A percentile compares a stretch with the other conserved stretches of the same genome.
Conservation (phyloP, 169 alveolate species). For the Eimeria sp. region DNA sequence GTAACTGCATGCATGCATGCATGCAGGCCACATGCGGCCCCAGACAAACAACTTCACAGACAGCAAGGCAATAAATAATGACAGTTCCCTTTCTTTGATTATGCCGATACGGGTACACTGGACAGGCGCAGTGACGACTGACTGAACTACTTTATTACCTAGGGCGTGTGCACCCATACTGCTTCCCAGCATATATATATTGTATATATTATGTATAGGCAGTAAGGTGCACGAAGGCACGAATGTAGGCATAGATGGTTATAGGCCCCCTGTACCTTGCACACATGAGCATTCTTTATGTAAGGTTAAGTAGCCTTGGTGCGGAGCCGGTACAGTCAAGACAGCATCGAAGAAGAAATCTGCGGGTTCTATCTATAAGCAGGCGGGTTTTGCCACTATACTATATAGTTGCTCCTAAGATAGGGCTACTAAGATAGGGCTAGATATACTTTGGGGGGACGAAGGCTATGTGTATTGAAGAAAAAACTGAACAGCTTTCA, state of each 20-base stretch:
- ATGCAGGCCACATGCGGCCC: too few relatives aligned
- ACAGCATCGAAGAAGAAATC: background rate
- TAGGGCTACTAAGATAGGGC: too few relatives aligned
- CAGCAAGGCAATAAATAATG: background rate
- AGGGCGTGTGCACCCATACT: background rate
- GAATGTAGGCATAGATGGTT: background rate
- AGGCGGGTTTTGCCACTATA: background rate
- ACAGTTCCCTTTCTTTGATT: too few relatives aligned
- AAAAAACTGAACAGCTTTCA: background rate
- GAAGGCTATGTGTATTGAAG: background rate
- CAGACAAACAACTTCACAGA: background rate
- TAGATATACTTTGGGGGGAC: background rate
- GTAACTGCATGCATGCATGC: background rate
- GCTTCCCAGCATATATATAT: background rate
- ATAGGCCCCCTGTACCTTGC: background rate
- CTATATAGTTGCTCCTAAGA: background rate
- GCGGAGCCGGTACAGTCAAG: background rate
- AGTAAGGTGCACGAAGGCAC: background rate
- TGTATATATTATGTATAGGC: too few relatives aligned
- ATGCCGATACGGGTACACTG: conserved; percentile 3
- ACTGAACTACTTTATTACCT: conserved; percentile 1
- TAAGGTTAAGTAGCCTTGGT: background rate
- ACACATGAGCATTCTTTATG: background rate
- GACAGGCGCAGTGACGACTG: background rate
- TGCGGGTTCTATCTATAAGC: background rate